Conservation (phyloP, 768 basidiomycete species). For the Hypholoma sublateritium region DNA sequence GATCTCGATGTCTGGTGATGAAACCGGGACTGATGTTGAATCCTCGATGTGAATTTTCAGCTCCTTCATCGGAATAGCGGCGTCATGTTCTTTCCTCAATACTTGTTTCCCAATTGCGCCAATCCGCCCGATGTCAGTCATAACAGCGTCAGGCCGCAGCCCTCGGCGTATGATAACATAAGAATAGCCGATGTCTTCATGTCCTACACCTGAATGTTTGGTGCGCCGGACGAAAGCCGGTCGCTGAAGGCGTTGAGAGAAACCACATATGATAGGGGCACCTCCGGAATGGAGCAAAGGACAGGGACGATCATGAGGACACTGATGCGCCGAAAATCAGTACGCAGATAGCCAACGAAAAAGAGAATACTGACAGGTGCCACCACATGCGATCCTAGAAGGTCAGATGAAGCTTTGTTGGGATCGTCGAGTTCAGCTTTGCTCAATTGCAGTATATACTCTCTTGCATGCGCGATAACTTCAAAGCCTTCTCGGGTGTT, state of each 20-base stretch:
- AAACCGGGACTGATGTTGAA: conserved; percentile 12
- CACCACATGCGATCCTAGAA: conserved; percentile 75
- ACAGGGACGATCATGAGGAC: conserved; percentile 87
- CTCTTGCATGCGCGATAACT: conserved; percentile 73
- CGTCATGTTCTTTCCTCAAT: conserved; percentile 32
- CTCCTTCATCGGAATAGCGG: conserved; percentile 35
- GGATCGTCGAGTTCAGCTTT: conserved; percentile 54
- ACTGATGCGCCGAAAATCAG: conserved; percentile 42
- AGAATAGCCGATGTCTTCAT: conserved; percentile 86
- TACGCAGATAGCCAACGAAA: conserved; percentile 6
- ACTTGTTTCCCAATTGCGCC: conserved; percentile 53
- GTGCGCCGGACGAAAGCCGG: conserved; percentile 84
- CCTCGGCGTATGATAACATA: conserved; percentile 90
- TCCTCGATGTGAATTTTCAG: conserved; percentile 38
- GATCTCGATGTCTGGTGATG: conserved; percentile 1
- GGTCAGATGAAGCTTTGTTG: conserved; percentile 27
- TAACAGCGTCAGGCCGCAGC: conserved; percentile 48
- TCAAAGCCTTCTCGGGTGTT: conserved; percentile 75
- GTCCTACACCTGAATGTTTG: conserved; percentile 81
- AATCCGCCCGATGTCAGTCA: conserved; percentile 45
- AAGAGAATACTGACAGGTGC: conserved; percentile 65
- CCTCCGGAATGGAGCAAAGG: conserved; percentile 67
- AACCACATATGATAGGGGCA: conserved; percentile 66
- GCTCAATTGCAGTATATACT: conserved; percentile 67
- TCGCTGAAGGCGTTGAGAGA: conserved; percentile 84